Evolutionary conservation across 306 rosid genomes (phyloP).

Genomic region (Hylodesmum podocarpum): DNA sequence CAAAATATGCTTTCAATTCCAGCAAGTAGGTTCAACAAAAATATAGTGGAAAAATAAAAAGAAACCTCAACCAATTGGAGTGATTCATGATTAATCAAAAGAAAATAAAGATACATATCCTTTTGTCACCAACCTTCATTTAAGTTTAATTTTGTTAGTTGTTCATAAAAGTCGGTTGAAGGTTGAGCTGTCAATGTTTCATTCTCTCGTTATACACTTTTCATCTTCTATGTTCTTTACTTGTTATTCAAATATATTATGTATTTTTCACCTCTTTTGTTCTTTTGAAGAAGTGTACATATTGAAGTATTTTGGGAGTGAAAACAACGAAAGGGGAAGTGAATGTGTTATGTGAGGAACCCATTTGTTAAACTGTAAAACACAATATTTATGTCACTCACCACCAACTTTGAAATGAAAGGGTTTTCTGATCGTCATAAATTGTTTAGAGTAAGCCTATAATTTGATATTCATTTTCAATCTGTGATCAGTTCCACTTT

Average conservation of each 20-base stretch:
- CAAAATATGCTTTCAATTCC: slow-evolving; percentile 3
- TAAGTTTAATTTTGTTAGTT: slow-evolving; percentile 30
- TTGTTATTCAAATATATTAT: not conserved
- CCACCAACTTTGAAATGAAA: slow-evolving; percentile 34
- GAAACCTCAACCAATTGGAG: slow-evolving; percentile 12
- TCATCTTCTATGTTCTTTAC: not conserved
- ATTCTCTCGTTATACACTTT: slow-evolving; percentile 37
- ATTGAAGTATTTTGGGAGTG: not conserved
- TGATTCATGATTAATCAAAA: slow-evolving; percentile 30
- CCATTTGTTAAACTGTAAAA: slow-evolving; percentile 2
- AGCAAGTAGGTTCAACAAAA: slow-evolving; percentile 19
- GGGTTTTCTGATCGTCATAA: not conserved
- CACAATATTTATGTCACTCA: slow-evolving; percentile 7
- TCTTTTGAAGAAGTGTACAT: not conserved
- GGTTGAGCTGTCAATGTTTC: slow-evolving; percentile 64
- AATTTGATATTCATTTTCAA: slow-evolving; percentile 3
- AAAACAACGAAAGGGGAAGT: slow-evolving; percentile 6
- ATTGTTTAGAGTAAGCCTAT: slow-evolving; percentile 1
- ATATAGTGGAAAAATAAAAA: not conserved
- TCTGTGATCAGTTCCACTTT: slow-evolving; percentile 1
- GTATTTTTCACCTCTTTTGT: not conserved
- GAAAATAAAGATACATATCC: slow-evolving; percentile 24
- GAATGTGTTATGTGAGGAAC: not conserved
- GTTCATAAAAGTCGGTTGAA: slow-evolving; percentile 44
- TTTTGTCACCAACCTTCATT: slow-evolving; percentile 40